Evolutionary conservation across 768 basidiomycete species (phyloP), one percentile per base, ranked within the genome.

Genomic region (Termitomyces sp.): DNA sequence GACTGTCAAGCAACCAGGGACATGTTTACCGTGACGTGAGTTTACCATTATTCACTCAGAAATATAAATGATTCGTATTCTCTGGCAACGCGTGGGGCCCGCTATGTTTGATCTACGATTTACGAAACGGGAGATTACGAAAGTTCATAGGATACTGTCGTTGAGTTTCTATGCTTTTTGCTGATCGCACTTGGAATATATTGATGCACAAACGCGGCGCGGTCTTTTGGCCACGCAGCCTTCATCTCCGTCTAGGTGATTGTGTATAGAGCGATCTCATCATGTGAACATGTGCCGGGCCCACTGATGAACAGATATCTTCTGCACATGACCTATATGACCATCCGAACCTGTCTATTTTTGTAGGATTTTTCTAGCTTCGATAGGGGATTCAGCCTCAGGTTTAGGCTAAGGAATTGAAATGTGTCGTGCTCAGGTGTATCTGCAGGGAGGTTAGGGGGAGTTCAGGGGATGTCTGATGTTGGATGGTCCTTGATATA

Each of bases 11-110:
- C 56, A 57, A 59, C 48, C 63, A 52, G 62, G 55, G 57, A 60
- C 54, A 56, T 64, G 66, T 56, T 54, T 68, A 59, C 31, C 45
- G 71, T 73, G 71, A 74, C 79, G 84, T 85, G 83, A 85, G 83
- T 85, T 84, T 79, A 78, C 78, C 74, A 74, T 81, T 79, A 79
- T 77, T 70, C 68, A 69, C 71, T 73, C 73, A 71, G 73, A 75
- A 68, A 72, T 75, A 68, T 78, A 80, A 76, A 83, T 80, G 73
- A 79, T 83, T 83, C 71, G 71, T 69, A 25, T 50, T 65, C 62
- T 66, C 59, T 67, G 67, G 67, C 61, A 63, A 58, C 56, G 58
- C 64, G 57, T 60, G 60, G 65, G 60, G 55, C 25, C 4, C 51
- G 38, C 56, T 46, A 56, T 49, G 20, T 57, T 45, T 56, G 38